Conservation (phyloP, 352 stramenopile genomes). For the Pythium pyrilobum region DNA sequence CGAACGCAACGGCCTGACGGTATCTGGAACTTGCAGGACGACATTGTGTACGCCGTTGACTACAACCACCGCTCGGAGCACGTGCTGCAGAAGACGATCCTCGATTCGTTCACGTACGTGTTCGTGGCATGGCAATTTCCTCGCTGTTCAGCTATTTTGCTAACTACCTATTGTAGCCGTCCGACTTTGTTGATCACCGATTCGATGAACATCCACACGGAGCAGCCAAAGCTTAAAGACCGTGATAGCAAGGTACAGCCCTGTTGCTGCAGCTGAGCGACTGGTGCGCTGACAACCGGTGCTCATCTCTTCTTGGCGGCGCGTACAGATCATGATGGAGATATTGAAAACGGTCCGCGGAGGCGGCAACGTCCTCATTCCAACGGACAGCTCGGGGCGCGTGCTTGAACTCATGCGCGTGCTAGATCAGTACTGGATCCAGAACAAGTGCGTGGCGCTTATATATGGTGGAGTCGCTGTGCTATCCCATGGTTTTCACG, state of each 20-base stretch:
- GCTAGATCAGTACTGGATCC: slow-evolving; percentile 94
- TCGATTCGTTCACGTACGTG: slow-evolving; percentile 90
- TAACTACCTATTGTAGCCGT: slow-evolving; percentile 33
- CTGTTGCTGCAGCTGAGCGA: too few species aligned
- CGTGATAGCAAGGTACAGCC: slow-evolving; percentile 80
- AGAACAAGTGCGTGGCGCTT: slow-evolving; percentile 77
- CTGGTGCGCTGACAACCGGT: too few species aligned
- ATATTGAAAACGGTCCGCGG: slow-evolving; percentile 90
- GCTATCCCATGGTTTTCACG: background rate
- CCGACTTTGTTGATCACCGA: slow-evolving; percentile 85
- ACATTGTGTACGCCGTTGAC: slow-evolving; percentile 91
- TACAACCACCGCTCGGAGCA: slow-evolving; percentile 95
- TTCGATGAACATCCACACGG: slow-evolving; percentile 83
- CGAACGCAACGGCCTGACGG: background rate
- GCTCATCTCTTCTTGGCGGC: background rate
- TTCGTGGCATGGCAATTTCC: too few species aligned
- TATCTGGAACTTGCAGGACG: slow-evolving; percentile 43
- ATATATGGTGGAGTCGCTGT: background rate
- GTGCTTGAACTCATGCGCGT: slow-evolving; percentile 96
- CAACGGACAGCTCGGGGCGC: slow-evolving; percentile 90
- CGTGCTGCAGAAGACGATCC: slow-evolving; percentile 91
- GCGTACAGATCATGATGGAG: slow-evolving; percentile 87
- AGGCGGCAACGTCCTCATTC: slow-evolving; percentile 95
- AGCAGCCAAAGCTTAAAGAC: slow-evolving; percentile 86
- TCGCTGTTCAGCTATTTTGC: background rate